Evolutionary conservation across 192 early-diverging fungal genomes (phyloP), one percentile per base, ranked within the genome.

Genomic region (Coemansia sp.): DNA sequence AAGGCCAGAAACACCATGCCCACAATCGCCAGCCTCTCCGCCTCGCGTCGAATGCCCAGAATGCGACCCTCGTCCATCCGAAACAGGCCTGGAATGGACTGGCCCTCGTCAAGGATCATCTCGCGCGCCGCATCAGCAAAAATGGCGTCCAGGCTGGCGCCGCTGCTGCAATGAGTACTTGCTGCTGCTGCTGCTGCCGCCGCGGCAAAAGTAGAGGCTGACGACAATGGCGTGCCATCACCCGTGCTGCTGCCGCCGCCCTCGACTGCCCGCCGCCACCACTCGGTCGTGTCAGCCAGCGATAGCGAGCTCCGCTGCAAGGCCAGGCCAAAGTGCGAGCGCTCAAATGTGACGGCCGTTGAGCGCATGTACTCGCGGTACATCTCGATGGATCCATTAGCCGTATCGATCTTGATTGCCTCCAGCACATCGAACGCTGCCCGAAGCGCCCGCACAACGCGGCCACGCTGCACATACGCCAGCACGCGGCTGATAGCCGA

Each of bases 361-460:
- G 87, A 82, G 21, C 89, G 74, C 63, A 91, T 87, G 77, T 85
- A 88, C 26, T 86, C 88, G 64, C 88, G 78, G 51, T 90, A 83
- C 64, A 86, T 70, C 53, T 85, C 82, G 18, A 91, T 77, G 73
- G 88, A 86, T 61, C 85, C 83, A 64, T 91, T 91, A 57, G 79
- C 79, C 0, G 71, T 59, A 56, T 82, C 74, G 42, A 82, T 95
- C 90, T 59, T 92, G 67, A 62, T 91, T 76, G 63, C 65, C 58
- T 82, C 79, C 14, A 73, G 63, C 39, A 73, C 70, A 37, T 92
- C 88, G 74, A 93, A 94, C 51, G 89, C 92, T 40, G 82, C 76
- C 14, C 86, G 79, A 63, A 96, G 79, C 3, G 88, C 88, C 14
- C 84, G 76, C 14, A 78, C 85, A 64, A 89, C 70, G 9, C 90